Evolutionary conservation across 129 eudicot genomes (phyloP).

Genomic region (Centaurea solstitialis): DNA sequence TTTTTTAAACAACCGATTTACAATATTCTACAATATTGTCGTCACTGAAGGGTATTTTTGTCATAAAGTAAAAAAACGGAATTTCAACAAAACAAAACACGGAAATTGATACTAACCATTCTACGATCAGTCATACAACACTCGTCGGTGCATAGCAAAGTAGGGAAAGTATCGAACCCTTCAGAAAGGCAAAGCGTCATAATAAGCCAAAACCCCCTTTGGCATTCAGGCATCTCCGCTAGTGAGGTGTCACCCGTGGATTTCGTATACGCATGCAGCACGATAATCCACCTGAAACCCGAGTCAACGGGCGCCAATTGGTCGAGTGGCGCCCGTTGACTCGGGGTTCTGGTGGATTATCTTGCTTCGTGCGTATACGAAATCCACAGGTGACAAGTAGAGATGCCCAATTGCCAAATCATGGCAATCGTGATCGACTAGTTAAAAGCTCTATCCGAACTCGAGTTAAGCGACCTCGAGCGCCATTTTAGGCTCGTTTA

Average conservation of each 20-base stretch:
- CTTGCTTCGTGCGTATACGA: slow-evolving; percentile 85
- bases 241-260: slow-evolving; percentile 83
- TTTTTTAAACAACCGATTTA: neutral
- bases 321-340: slow-evolving; percentile 98
- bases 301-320: slow-evolving; percentile 99
- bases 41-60: neutral
- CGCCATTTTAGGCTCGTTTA: too few species aligned
- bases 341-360: slow-evolving; percentile 99
- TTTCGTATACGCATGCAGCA: slow-evolving; percentile 88
- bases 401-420: slow-evolving; percentile 73
- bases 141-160: slow-evolving; percentile 91
- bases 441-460: too few species aligned
- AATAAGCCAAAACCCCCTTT: slow-evolving; percentile 83
- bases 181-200: slow-evolving; percentile 84
- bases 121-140: slow-evolving; percentile 95
- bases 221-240: slow-evolving; percentile 80
- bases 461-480: too few species aligned
- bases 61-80: neutral
- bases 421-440: too few species aligned
- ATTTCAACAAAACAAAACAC: neutral
- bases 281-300: slow-evolving; percentile 97
- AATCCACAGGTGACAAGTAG: slow-evolving; percentile 92
- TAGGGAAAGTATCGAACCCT: slow-evolving; percentile 97
- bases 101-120: slow-evolving; percentile 61
- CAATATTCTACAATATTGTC: neutral